Evolutionary conservation across 805 yeast genomes (phyloP), one percentile per base, ranked within the genome.

Genomic region (Candida taoyuanica): DNA sequence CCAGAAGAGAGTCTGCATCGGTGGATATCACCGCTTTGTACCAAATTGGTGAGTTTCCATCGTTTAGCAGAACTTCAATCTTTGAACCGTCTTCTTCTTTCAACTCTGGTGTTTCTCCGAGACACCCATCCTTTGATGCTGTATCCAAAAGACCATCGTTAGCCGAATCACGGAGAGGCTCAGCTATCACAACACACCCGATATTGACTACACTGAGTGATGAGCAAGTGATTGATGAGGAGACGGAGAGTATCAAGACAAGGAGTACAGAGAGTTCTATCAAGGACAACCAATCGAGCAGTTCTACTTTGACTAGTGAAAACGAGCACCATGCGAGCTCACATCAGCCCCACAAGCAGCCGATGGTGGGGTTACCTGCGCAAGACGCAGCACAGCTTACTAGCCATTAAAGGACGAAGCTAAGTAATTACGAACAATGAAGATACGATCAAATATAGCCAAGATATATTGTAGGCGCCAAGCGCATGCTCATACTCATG

Each of bases 11-110:
- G 24, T 46, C 53, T 9, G 47, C 62, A 0, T 59, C 67, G 3
- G 62, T 62, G 26, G 69, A 64, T 40, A 62, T 64, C 5, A 64
- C 68, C 1, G 63, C 67, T 1, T 47, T 65, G 29, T 63, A 61
- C 27, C 50, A 48, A n/a, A 37, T 37, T 15, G n/a, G n/a, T n/a
- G 36, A 25, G 11, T 27, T 44, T 20, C 46, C 52, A 36, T 35
- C 42, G n/a, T 28, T 39, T 34, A 41, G 41, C 31, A 16, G 33
- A 26, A 19, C 30, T 4, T 38, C 40, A 7, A 33, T 37, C 3
- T 30, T 28, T 24, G 40, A 43, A 6, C 36, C 34, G 7, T 29
- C 37, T 3, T 18, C 33, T 19, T 31, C 34, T 3, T 18, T 18
- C 29, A 27, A 28, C 31, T 8, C 20, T 8, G 25, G 25, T n/a